A percentile compares a stretch with the other conserved stretches of the same genome.
Evolutionary conservation across 345 rosid genomes (phyloP).

Genomic region (Murraya paniculata): DNA sequence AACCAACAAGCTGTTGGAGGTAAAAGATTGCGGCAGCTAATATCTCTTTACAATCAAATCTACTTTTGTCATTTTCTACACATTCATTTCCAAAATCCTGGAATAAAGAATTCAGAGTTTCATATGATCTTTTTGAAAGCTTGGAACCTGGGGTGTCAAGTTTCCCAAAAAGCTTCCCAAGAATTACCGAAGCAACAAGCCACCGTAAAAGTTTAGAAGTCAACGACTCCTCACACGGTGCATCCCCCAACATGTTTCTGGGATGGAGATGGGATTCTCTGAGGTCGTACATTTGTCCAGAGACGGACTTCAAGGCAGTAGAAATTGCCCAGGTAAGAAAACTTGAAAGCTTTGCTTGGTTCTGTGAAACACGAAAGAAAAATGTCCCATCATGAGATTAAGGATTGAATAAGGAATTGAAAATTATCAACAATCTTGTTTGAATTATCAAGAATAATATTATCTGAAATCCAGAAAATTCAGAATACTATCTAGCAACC

Average conservation of each 20-base stretch:
- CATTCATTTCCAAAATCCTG: conserved; percentile 29
- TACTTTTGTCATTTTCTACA: conserved; percentile 23
- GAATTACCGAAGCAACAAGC: conserved; percentile 75
- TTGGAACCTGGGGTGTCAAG: conserved; percentile 22
- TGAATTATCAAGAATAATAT: neutral
- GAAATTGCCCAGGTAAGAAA: conserved; percentile 76
- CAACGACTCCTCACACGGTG: conserved; percentile 49
- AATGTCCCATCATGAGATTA: neutral
- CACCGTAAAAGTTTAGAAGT: conserved; percentile 76
- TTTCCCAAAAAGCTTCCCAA: conserved; percentile 47
- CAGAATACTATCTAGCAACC: neutral
- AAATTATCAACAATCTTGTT: neutral
- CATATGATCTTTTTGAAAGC: conserved; percentile 28
- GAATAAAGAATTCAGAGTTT: conserved; percentile 45
- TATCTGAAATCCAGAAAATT: neutral
- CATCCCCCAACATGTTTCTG: conserved; percentile 28
- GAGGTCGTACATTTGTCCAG: conserved; percentile 20
- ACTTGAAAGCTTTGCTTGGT: conserved; percentile 49
- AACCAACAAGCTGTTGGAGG: conserved; percentile 62
- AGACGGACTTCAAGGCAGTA: conserved; percentile 56
- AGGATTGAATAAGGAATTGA: neutral
- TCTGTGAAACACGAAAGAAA: conserved; percentile 42
- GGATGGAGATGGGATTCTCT: conserved; percentile 24
- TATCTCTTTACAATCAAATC: conserved; percentile 30
- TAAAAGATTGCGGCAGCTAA: conserved; percentile 50